Conservation (phyloP, 352 stramenopile species). For the Albugo candida region DNA sequence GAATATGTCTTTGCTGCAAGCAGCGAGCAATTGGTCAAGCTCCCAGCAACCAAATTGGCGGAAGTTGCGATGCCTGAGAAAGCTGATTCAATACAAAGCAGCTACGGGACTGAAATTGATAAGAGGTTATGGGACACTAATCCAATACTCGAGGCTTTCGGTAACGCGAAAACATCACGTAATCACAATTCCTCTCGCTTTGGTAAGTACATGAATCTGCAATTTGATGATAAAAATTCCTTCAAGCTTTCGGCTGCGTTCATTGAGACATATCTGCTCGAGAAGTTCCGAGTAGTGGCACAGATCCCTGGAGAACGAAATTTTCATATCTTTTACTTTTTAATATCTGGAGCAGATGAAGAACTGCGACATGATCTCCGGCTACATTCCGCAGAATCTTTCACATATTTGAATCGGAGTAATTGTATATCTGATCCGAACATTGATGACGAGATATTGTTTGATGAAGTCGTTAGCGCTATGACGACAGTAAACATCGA, state of each 20-base stretch:
- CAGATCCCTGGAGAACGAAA: conserved; percentile 77
- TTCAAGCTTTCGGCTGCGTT: conserved; percentile 60
- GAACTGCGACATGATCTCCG: conserved; percentile 34
- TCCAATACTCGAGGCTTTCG: conserved; percentile 74
- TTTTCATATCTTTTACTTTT: conserved; percentile 85
- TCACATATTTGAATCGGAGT: conserved; percentile 75
- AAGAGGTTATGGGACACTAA: conserved; percentile 78
- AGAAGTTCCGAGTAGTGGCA: conserved; percentile 80
- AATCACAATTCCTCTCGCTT: conserved; percentile 81
- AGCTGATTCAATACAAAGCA: not conserved
- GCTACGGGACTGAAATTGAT: conserved; percentile 21
- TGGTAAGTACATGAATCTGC: conserved; percentile 81
- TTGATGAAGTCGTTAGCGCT: conserved; percentile 65
- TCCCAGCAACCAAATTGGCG: too few relatives aligned
- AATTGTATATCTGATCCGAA: conserved; percentile 65
- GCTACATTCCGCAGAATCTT: conserved; percentile 31
- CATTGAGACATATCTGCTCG: conserved; percentile 78
- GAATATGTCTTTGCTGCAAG: conserved; percentile 30
- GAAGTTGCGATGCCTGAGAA: conserved; percentile 1
- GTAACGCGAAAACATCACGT: conserved; percentile 74
- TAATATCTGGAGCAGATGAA: conserved; percentile 55
- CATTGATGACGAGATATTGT: conserved; percentile 73
- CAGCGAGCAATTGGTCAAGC: conserved; percentile 2
- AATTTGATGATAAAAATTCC: conserved; percentile 44
- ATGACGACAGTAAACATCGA: conserved; percentile 63